Evolutionary conservation across 148 eudicot species (phyloP).

Genomic region (Amaranthus hypochondriacus): DNA sequence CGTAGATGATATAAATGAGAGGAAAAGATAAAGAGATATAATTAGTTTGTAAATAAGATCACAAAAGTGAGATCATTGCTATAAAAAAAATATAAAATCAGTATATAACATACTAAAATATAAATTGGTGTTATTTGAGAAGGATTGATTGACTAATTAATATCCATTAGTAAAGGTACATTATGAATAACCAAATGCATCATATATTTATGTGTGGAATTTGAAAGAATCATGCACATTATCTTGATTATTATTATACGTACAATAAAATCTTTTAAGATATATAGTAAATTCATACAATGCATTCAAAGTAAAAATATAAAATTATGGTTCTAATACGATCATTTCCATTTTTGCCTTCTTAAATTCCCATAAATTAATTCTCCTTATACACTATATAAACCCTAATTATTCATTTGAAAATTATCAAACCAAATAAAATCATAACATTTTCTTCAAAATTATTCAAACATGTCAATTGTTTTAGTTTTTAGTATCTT

Average conservation of each 20-base stretch:
- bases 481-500: neutral
- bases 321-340: neutral
- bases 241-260: neutral
- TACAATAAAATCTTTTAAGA: neutral
- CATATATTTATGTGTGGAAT: neutral
- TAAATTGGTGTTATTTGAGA: too few species aligned
- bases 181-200: too few species aligned
- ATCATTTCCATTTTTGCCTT: neutral
- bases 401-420: neutral
- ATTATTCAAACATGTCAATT: constrained; percentile 15
- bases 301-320: neutral
- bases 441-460: neutral
- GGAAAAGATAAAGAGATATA: too few species aligned
- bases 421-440: neutral
- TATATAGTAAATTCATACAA: neutral
- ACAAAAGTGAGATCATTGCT: too few species aligned
- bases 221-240: neutral
- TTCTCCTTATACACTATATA: neutral
- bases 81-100: too few species aligned
- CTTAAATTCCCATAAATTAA: neutral
- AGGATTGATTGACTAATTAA: neutral
- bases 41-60: too few species aligned
- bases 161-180: neutral
- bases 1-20: too few species aligned
- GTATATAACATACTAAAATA: too few species aligned